Percentiles rank a stretch among this genome's conserved stretches.
Evolutionary conservation across 208 protist species (phyloP).

Genomic region (Balamuthia mandrillaris): DNA sequence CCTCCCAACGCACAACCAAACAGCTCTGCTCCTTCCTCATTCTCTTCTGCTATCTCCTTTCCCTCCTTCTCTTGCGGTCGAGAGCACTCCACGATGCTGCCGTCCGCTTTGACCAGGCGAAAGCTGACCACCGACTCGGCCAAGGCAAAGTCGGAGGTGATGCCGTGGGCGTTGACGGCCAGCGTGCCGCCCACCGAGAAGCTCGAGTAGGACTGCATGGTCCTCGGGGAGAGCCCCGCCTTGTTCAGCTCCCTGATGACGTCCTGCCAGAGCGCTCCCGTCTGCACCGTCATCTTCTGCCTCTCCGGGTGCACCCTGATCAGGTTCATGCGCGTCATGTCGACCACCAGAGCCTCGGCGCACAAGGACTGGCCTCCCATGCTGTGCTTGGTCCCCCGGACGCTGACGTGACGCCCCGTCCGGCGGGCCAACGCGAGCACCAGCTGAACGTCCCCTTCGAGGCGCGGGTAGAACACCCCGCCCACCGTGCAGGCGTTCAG

Average conservation of each 20-base stretch:
- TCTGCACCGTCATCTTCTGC: slow-evolving; percentile 27
- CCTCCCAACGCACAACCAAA: slow-evolving; percentile 56
- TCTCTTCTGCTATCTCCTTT: background rate
- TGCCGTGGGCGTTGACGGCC: slow-evolving; percentile 63
- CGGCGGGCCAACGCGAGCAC: slow-evolving; percentile 21
- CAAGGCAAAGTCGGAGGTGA: slow-evolving; percentile 59
- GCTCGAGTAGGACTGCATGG: slow-evolving; percentile 63
- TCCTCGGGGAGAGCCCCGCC: slow-evolving; percentile 51
- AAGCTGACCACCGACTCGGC: slow-evolving; percentile 49
- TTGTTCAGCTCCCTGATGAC: slow-evolving; percentile 58
- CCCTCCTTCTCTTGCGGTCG: no score
- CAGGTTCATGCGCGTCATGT: slow-evolving; percentile 48
- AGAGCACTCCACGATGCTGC: slow-evolving; percentile 32
- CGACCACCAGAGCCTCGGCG: slow-evolving; percentile 44
- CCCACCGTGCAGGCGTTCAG: slow-evolving; percentile 47
- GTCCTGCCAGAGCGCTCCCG: slow-evolving; percentile 60
- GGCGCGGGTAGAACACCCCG: slow-evolving; percentile 39
- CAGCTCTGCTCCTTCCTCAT: slow-evolving; percentile 22
- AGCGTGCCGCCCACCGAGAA: slow-evolving; percentile 66
- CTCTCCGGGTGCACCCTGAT: slow-evolving; percentile 36
- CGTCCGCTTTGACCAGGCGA: slow-evolving; percentile 46
- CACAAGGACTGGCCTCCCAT: slow-evolving; percentile 60
- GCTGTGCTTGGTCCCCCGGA: slow-evolving; percentile 55
- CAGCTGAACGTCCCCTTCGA: slow-evolving; percentile 39
- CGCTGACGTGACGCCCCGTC: background rate